Evolutionary conservation across 2,329 filamentous ascomycete species (phyloP), one percentile per base, ranked within the genome.

Genomic region (Calonectria henricotiae): DNA sequence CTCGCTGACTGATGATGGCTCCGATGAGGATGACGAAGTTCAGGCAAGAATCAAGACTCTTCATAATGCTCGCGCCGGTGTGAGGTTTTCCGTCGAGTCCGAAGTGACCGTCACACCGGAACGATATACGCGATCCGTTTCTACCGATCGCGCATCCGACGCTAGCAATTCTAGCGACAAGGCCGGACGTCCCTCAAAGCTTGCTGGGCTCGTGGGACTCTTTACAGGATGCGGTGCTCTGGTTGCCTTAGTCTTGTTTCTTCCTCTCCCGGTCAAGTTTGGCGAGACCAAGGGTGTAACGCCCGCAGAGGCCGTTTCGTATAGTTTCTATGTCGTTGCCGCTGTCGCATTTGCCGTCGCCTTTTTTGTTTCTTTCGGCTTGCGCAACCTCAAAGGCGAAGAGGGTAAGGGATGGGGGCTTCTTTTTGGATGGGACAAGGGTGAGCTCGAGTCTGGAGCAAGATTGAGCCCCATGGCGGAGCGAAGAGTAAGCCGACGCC

Each of bases 141-240:
- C 81, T 11, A 79, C 76, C 58, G 79, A 80, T 12, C 72, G 74
- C 20, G 70, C 72, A 12, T 64, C 73, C 4, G 74, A 73, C 4
- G 78, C 32, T 11, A 58, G 51, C 51, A 23, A 78, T 46, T 71
- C 74, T 4, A 76, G 70, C 49, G 73, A 71, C 44, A 77, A 73
- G 75, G 79, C 74, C 54, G 82, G 83, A n/a, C 88, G 88, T 71
- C 86, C 89, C 1, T 87, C 88, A 1, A 85, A 86, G 20, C 88
- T 99, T 30, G 96, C 96, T 17, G 96, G 96, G 0, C 91, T 95
- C 62, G 96, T 99, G 5, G 96, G 96, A 5, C 86, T 98, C 69
- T 97, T 97, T 80, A 98, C 96, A 8, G 96, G 96, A 27, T 94
- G 94, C 77, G 96, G 96, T 70, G 96, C 96, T 15, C 87, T 99